Percentiles rank a stretch among this genome's conserved stretches.
Conservation (phyloP, 164 flowering plant genomes). For the Santalum album region DNA sequence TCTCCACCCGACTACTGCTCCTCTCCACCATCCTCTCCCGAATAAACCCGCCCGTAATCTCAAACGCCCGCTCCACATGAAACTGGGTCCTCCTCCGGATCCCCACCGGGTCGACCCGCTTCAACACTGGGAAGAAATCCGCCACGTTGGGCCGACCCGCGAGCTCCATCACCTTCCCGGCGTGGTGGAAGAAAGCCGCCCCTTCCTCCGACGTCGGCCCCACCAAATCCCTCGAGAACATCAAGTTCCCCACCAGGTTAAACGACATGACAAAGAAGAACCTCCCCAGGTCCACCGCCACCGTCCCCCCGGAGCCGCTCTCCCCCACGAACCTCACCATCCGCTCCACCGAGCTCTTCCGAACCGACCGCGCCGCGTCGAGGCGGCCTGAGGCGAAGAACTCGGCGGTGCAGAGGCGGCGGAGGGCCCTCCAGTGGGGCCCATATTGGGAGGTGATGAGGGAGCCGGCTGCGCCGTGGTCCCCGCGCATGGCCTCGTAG, state of each 20-base stretch:
- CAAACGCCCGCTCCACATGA: slow-evolving; percentile 36
- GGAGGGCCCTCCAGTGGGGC: slow-evolving; percentile 44
- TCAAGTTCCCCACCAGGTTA: slow-evolving; percentile 43
- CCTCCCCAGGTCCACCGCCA: slow-evolving; percentile 30
- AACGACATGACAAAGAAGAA: slow-evolving; percentile 45
- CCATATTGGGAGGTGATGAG: slow-evolving; percentile 39
- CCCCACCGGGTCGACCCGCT: slow-evolving; percentile 40
- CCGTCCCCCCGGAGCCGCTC: slow-evolving; percentile 14
- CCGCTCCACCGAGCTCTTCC: slow-evolving; percentile 11
- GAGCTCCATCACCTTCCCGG: slow-evolving; percentile 36
- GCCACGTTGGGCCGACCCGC: slow-evolving; percentile 49
- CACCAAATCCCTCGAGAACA: slow-evolving; percentile 43
- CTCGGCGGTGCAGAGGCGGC: slow-evolving; percentile 39
- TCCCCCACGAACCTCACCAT: slow-evolving; percentile 31
- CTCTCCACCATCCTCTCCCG: slow-evolving; percentile 25
- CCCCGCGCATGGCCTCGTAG: slow-evolving; percentile 40
- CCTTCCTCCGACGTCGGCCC: slow-evolving; percentile 39
- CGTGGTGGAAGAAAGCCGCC: slow-evolving; percentile 28
- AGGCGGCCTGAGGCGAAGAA: slow-evolving; percentile 32
- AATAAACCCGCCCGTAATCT: slow-evolving; percentile 36
- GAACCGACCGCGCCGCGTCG: slow-evolving; percentile 22
- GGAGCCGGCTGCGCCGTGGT: slow-evolving; percentile 33
- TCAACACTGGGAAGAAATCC: slow-evolving; percentile 35
- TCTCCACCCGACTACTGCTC: not conserved
- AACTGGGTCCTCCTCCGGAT: slow-evolving; percentile 34